Percentiles rank a stretch among this genome's conserved stretches.
Conservation (phyloP, 441 rosid genomes). For the Pelargonium australe region DNA sequence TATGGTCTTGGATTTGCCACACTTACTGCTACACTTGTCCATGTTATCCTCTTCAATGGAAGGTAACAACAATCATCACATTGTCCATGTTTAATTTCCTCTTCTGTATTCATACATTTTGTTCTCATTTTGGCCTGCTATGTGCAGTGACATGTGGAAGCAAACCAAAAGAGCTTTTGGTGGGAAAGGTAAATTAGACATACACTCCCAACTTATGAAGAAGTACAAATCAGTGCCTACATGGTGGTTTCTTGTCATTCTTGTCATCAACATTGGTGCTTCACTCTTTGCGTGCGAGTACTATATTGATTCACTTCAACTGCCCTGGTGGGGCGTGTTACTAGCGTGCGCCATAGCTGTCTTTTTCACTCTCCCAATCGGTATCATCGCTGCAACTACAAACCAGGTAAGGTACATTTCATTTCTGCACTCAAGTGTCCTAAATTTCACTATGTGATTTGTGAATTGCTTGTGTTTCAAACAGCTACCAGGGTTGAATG, state of each 20-base stretch:
- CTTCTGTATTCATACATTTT: too few relatives aligned
- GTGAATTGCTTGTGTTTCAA: neutral
- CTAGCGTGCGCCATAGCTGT: conserved; percentile 66
- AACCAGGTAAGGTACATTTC: conserved; percentile 49
- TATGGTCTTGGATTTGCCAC: conserved; percentile 90
- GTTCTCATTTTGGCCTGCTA: neutral
- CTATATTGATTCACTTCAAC: conserved; percentile 63
- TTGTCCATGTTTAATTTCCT: too few relatives aligned
- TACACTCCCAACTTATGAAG: conserved; percentile 71
- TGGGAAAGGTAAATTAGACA: conserved; percentile 45
- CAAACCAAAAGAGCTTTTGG: conserved; percentile 52
- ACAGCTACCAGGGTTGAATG: conserved; percentile 74
- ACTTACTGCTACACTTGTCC: conserved; percentile 69
- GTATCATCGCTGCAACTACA: conserved; percentile 80
- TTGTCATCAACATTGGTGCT: conserved; percentile 33
- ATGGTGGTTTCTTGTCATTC: conserved; percentile 73
- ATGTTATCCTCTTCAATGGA: conserved; percentile 77
- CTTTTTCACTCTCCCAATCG: conserved; percentile 69
- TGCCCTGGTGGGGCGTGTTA: conserved; percentile 90
- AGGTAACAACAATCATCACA: conserved; percentile 33
- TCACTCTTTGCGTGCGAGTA: conserved; percentile 50
- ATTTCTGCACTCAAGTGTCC: too few relatives aligned
- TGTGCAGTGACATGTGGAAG: conserved; percentile 52
- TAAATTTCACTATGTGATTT: neutral
- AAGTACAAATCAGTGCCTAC: conserved; percentile 74